A percentile compares a stretch with the other conserved stretches of the same genome.
Conservation (phyloP, 345 rosid species). For the Syzygium grande region DNA sequence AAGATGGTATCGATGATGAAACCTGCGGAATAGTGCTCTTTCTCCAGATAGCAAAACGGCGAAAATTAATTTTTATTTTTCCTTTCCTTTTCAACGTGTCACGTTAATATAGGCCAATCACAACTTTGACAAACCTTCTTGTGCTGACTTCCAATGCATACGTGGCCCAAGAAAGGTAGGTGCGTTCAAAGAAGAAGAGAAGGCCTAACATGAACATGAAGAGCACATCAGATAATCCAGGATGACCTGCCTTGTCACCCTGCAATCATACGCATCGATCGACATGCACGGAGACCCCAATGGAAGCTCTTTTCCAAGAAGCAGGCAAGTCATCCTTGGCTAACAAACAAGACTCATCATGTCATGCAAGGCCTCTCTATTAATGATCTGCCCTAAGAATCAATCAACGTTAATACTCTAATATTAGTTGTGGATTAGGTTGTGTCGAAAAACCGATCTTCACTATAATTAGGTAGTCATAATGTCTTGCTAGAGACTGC, state of each 20-base stretch:
- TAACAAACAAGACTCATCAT: background rate
- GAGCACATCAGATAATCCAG: background rate
- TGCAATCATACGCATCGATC: background rate
- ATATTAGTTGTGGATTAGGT: too few species aligned
- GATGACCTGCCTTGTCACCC: background rate
- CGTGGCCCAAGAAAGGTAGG: background rate
- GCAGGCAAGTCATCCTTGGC: slow-evolving; percentile 1
- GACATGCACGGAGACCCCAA: too few species aligned
- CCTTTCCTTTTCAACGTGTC: background rate
- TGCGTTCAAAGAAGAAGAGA: background rate
- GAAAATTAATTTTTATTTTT: background rate
- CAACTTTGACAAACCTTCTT: background rate
- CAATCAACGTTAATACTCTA: too few species aligned
- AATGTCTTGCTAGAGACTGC: too few species aligned
- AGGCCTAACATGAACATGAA: background rate
- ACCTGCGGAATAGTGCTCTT: background rate
- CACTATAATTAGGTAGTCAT: too few species aligned
- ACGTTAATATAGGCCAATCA: background rate
- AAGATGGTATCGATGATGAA: background rate
- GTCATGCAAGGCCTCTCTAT: background rate
- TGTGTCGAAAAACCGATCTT: too few species aligned
- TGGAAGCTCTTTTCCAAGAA: background rate
- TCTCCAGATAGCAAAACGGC: background rate
- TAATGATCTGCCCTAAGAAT: too few species aligned
- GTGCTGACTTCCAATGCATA: background rate